These are phyloP conservation scores for Auriscalpium vulgare DNA, from an alignment of 768 basidiomycete genomes.

Conservation along the genomic window DNA sequence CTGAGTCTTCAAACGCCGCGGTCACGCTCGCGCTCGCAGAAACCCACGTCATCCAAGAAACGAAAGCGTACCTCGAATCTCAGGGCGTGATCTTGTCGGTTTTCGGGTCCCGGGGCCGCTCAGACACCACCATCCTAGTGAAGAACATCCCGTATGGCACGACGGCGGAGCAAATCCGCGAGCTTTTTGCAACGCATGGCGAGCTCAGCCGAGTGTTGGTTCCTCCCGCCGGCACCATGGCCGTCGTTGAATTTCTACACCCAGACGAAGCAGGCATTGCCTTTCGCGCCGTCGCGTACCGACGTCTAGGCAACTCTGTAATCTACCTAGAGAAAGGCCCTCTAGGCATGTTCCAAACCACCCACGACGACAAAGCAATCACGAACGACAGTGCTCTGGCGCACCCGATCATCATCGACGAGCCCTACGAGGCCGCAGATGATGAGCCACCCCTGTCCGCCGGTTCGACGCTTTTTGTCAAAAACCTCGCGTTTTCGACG, in stretches of 20 bases:
- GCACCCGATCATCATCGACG: slow-evolving; percentile 25
- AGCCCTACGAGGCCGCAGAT: slow-evolving; percentile 22
- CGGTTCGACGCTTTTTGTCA: slow-evolving; percentile 86
- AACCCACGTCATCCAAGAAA: slow-evolving; percentile 93
- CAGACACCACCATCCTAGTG: slow-evolving; percentile 80
- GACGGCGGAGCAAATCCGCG: slow-evolving; percentile 61
- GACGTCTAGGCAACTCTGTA: slow-evolving; percentile 81
- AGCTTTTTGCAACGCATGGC: slow-evolving; percentile 74
- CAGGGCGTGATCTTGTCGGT: slow-evolving; percentile 60
- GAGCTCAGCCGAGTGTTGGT: slow-evolving; percentile 63
- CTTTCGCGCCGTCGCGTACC: slow-evolving; percentile 78
- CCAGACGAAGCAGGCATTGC: slow-evolving; percentile 63
- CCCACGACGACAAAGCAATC: slow-evolving; percentile 3
- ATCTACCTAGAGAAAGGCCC: slow-evolving; percentile 94
- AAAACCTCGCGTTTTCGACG: slow-evolving; percentile 93
- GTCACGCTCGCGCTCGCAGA: slow-evolving; percentile 96
- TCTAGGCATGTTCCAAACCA: slow-evolving; percentile 61
- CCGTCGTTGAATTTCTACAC: slow-evolving; percentile 80
- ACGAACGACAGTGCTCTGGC: slow-evolving; percentile 6
- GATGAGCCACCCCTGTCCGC: slow-evolving; percentile 41
- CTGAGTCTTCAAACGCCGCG: slow-evolving; percentile 73
- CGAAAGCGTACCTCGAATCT: slow-evolving; percentile 80
- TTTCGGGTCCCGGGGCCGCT: slow-evolving; percentile 40
- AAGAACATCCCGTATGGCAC: slow-evolving; percentile 98
- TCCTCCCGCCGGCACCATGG: slow-evolving; percentile 90